Evolutionary conservation across 768 basidiomycete genomes (phyloP), one percentile per base, ranked within the genome.

Genomic region (Termitomyces sp.): DNA sequence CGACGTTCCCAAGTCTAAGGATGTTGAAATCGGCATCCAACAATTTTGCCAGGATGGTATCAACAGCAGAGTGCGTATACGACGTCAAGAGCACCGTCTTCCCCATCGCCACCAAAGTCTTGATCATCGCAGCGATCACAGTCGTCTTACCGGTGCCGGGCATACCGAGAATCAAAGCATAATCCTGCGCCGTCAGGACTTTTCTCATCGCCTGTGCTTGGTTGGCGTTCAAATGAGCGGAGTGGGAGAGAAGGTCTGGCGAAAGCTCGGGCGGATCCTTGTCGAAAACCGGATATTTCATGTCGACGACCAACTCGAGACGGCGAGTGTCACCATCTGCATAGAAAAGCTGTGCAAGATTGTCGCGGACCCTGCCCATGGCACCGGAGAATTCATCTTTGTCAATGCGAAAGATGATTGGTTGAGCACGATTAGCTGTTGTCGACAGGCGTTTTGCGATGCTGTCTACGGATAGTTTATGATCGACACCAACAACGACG

Each of bases 141-240:
- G 94, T 96, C 43, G 96, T 97, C 74, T 99, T 99, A 8, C 97
- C 96, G 4, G 96, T 98, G 0, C 97, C 97, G 8, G 97, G 97
- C 97, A 98, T 98, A 16, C 97, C 97, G 7, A 98, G 78, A 27
- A 99, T 83, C 56, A 98, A 74, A 1, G 95, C 89, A 68, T 98
- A 99, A 70, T 99, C 95, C 57, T 83, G 76, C 2, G 97, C 93
- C 6, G 79, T 74, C 26, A 98, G 69, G 3, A 89, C 91, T 64
- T 86, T 89, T 22, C 73, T 71, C 69, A 96, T 80, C 1, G 95
- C 96, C 7, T 70, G 69, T 64, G 65, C 74, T 73, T 99, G 97
- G 55, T 85, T 86, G 0, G 71, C 62, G 65, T 98, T 98, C 18
- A 98, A 75, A 42, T 73, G 63, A 8, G 69, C 59, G 5, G 77